Percentiles rank a stretch among this genome's conserved stretches.
Conservation (phyloP, 148 eudicot species). For the Drosera capensis region DNA sequence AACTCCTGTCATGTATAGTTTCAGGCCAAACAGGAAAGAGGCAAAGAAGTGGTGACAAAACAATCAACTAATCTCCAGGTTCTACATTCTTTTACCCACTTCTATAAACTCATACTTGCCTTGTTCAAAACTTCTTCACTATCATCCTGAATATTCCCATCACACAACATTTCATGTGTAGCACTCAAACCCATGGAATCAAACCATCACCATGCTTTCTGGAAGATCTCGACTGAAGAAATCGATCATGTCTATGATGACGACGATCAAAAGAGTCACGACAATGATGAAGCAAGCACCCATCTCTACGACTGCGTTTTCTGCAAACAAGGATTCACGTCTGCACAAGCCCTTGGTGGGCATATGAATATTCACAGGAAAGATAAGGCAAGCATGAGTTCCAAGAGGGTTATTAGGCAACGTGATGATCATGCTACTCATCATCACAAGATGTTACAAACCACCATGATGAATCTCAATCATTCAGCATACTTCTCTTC, state of each 20-base stretch:
- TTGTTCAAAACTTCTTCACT: neutral
- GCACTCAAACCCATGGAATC: neutral
- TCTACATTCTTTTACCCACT: neutral
- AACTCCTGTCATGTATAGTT: too few species aligned
- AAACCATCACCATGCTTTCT: neutral
- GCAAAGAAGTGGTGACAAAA: neutral
- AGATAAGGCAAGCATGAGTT: slow-evolving; percentile 33
- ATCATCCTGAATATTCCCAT: neutral
- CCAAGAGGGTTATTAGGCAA: slow-evolving; percentile 12
- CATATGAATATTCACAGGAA: slow-evolving; percentile 60
- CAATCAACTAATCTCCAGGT: neutral
- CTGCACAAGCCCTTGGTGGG: slow-evolving; percentile 64
- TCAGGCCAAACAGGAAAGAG: neutral
- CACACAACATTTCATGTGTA: neutral
- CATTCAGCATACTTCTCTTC: neutral
- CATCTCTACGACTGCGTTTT: slow-evolving; percentile 33
- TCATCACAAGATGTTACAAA: neutral
- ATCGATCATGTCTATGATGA: neutral
- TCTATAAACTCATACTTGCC: neutral
- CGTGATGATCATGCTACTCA: slow-evolving; percentile 1
- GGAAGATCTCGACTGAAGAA: neutral
- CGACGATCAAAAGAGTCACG: neutral
- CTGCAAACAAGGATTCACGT: slow-evolving; percentile 47
- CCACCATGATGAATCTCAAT: neutral
- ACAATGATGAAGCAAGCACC: neutral